Conservation (phyloP, 2,329 filamentous ascomycete genomes). For the Chalaropsis thielavioides region DNA sequence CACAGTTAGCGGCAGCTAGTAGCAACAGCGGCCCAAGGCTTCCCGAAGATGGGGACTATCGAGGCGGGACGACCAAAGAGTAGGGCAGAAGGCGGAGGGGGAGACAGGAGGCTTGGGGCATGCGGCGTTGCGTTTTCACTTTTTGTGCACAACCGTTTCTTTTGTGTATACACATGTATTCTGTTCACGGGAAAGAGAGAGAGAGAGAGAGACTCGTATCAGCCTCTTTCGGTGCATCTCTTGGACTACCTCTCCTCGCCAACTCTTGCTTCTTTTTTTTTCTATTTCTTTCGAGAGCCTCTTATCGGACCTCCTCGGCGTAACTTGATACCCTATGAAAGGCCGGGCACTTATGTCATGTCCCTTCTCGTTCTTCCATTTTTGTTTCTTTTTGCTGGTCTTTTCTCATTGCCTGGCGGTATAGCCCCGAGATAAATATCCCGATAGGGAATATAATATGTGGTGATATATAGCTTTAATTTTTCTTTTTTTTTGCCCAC, state of each 20-base stretch:
- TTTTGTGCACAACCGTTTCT: neutral
- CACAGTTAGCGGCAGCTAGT: neutral
- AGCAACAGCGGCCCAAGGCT: neutral
- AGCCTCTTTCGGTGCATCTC: neutral
- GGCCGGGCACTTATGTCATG: neutral
- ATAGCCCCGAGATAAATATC: neutral
- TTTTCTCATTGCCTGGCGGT: neutral
- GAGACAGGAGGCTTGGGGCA: neutral
- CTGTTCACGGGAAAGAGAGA: no score
- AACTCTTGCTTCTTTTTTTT: conserved; percentile 1
- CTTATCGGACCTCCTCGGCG: neutral
- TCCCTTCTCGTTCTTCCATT: neutral
- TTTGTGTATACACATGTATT: no score
- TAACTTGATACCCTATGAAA: neutral
- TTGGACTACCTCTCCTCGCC: neutral
- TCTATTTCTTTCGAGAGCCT: neutral
- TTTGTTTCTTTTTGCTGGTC: neutral
- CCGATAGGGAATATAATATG: neutral
- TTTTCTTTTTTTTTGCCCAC: neutral
- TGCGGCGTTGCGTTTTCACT: neutral
- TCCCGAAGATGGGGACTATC: neutral
- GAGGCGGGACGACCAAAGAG: neutral
- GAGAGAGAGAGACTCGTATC: neutral
- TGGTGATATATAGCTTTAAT: neutral
- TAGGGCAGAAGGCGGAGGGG: neutral